Evolutionary conservation across 2,329 filamentous ascomycete species (phyloP).

Genomic region (Epicoccum nigrum): DNA sequence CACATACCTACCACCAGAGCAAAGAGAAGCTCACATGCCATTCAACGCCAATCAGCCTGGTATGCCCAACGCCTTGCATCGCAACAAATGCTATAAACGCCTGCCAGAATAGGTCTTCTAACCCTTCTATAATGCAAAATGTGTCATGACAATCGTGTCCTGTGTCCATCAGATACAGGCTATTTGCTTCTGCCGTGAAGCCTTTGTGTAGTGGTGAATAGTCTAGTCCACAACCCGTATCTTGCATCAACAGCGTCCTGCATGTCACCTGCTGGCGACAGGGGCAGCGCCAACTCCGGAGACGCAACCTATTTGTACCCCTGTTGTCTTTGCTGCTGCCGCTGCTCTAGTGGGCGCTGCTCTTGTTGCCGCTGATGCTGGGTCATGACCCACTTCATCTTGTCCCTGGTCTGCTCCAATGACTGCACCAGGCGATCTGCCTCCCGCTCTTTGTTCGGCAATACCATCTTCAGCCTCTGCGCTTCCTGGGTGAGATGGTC

Average conservation of each 20-base stretch:
- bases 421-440: constrained; percentile 66
- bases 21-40: neutral
- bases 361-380: constrained; percentile 39
- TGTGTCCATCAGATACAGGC: neutral
- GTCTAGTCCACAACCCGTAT: neutral
- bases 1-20: neutral
- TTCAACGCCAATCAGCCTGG: constrained; percentile 2
- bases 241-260: neutral
- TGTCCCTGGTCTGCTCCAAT: constrained; percentile 65
- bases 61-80: constrained; percentile 7
- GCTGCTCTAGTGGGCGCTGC: constrained; percentile 28
- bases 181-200: constrained; percentile 1
- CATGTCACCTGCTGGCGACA: neutral
- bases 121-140: constrained; percentile 16
- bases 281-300: neutral
- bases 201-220: neutral
- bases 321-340: constrained; percentile 30
- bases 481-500: constrained; percentile 65
- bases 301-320: constrained; percentile 12
- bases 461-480: constrained; percentile 60
- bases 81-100: constrained; percentile 14
- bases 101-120: constrained; percentile 2
- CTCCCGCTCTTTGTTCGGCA: constrained; percentile 64
- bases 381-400: constrained; percentile 73
- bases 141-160: constrained; percentile 14